These are phyloP conservation scores for Backusella morwellensis DNA, from an alignment of 192 early-diverging fungal genomes.

Conservation along the genomic window DNA sequence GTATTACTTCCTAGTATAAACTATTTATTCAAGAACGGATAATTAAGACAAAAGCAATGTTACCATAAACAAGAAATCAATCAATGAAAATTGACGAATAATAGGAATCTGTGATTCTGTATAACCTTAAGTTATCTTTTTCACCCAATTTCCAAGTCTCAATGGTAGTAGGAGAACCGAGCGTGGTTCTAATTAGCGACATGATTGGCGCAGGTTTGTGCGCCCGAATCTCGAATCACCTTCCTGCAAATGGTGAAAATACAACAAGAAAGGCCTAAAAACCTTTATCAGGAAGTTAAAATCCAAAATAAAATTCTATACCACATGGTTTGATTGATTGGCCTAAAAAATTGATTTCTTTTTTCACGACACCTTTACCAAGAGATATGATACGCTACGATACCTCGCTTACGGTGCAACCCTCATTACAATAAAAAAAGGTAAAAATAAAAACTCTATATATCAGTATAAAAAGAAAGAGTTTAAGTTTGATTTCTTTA, in stretches of 20 bases:
- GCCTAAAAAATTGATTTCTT: conserved; percentile 1
- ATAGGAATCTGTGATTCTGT: background rate
- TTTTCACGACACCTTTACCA: background rate
- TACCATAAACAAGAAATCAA: background rate
- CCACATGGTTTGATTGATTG: background rate
- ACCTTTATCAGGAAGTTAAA: background rate
- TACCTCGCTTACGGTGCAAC: background rate
- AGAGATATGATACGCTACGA: background rate
- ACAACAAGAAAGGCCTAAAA: conserved; percentile 4
- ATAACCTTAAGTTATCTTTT: background rate
- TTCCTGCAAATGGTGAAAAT: background rate
- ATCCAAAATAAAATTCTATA: conserved; percentile 3
- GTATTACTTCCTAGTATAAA: background rate
- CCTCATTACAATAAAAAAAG: background rate
- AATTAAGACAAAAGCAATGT: background rate
- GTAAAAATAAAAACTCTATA: background rate
- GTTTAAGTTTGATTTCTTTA: background rate
- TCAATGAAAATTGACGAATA: background rate
- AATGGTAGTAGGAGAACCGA: background rate
- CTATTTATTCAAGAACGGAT: conserved; percentile 5
- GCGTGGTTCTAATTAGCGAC: background rate
- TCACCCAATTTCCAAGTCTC: background rate
- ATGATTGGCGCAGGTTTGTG: background rate
- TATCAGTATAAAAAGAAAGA: background rate
- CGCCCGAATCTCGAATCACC: background rate